Base-by-base conservation (phyloP, 106 monocot genomes). In the Dioscorea dumetorum region DNA sequence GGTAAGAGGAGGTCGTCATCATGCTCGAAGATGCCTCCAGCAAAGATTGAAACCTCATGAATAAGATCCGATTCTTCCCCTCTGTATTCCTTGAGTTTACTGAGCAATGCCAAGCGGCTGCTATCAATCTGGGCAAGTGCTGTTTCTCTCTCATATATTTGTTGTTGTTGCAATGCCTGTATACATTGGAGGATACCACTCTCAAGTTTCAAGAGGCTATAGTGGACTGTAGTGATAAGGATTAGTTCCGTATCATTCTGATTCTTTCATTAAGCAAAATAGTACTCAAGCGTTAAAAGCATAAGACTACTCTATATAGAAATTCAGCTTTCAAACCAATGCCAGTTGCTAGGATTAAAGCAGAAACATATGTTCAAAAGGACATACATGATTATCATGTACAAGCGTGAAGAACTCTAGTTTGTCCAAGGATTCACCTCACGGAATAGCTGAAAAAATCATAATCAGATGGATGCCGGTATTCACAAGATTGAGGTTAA, bases 101-200 rank as follows among this genome's bases (percentile, higher is more conserved):
- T 62, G 2, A 89, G 66, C 22, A 93, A 52, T 19, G 60, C 53
- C 74, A 69, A 78, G 61, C 93, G 76, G 71, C 93, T 89, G 9
- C 81, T 64, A 68, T 84, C 84, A 53, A 93, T 90, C 79, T 93
- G 81, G 72, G 68, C 56, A 20, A 93, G 77, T 20, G 66, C 75
- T 24, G 79, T 70, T 71, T 93, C 86, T 66, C 93, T 86, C 63
- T 93, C 84, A 58, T 89, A 86, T 64, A 77, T 90, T 78, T 93
- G 93, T 48, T 89, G 93, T 41, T 84, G 89, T 33, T 89, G 83
- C 65, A 93, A 69, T 70, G 41, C 79, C 93, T 90, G 68, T 41
- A 41, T 41, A 34, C 34, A 34, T 7, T 34, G 34, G 34, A 34
- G 34, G 34, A 34, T 34, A 41, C 6, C 6, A 41, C 41, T 41